Evolutionary conservation across 345 rosid genomes (phyloP).

Genomic region (Gossypioides kirkii): DNA sequence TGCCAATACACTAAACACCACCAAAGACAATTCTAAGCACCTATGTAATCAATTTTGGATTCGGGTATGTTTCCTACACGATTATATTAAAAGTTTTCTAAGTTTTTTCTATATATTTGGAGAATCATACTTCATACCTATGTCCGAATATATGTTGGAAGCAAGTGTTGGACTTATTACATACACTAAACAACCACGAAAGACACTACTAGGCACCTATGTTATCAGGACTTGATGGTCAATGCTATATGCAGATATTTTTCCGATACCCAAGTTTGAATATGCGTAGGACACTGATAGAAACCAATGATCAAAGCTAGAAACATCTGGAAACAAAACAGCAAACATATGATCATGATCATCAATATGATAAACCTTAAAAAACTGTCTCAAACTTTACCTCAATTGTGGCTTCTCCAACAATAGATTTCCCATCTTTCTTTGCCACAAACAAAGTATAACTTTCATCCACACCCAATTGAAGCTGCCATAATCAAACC

Average conservation of each 20-base stretch:
- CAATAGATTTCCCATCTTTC: slow-evolving; percentile 43
- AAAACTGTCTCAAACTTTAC: slow-evolving; percentile 27
- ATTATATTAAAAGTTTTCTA: too few species aligned
- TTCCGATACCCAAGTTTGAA: too few species aligned
- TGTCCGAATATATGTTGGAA: too few species aligned
- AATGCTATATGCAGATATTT: not conserved
- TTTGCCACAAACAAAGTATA: slow-evolving; percentile 39
- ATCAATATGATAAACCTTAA: not conserved
- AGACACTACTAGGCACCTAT: not conserved
- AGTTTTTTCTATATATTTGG: too few species aligned
- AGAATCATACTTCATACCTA: too few species aligned
- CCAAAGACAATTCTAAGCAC: not conserved
- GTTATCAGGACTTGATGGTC: not conserved
- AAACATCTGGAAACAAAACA: not conserved
- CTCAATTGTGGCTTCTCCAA: slow-evolving; percentile 70
- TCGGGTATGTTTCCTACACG: not conserved
- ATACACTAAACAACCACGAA: not conserved
- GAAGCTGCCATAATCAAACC: slow-evolving; percentile 25
- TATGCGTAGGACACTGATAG: not conserved
- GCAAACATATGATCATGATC: not conserved
- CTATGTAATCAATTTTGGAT: not conserved
- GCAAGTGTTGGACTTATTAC: too few species aligned
- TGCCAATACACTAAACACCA: not conserved
- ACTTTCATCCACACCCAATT: slow-evolving; percentile 44
- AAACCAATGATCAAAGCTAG: not conserved